These are phyloP conservation scores for Marchantia polymorpha DNA, from an alignment of 225 moss, liverwort and hornwort species.

Conservation along the genomic window DNA sequence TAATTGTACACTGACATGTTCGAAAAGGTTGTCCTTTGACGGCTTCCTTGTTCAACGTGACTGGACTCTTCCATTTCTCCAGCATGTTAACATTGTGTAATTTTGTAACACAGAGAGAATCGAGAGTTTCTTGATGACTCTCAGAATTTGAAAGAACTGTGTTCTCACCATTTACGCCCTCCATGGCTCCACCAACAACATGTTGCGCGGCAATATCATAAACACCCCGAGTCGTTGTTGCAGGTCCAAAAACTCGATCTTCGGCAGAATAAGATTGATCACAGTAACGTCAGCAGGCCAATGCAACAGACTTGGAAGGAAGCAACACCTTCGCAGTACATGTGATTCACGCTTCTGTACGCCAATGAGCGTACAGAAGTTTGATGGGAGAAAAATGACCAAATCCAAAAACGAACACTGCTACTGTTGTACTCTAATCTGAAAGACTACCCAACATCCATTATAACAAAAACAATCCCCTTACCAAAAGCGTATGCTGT, in stretches of 20 bases:
- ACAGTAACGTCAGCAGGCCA: not conserved
- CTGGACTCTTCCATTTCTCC: not conserved
- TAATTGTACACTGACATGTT: not conserved
- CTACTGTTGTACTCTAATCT: not conserved
- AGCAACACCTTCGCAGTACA: not conserved
- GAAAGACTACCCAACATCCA: not conserved
- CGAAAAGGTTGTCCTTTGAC: not conserved
- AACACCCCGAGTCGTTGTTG: slow-evolving; percentile 91
- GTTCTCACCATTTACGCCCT: slow-evolving; percentile 88
- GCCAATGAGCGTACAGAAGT: not conserved
- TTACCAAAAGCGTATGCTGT: slow-evolving; percentile 90
- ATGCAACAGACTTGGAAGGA: not conserved
- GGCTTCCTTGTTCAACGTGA: not conserved
- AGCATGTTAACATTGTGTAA: not conserved
- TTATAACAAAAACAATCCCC: not conserved
- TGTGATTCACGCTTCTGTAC: not conserved
- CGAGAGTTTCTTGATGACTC: not conserved
- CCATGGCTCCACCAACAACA: slow-evolving; percentile 95
- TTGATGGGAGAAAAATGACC: not conserved
- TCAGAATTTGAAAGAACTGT: not conserved
- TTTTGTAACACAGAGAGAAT: not conserved
- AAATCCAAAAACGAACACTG: not conserved
- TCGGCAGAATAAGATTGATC: slow-evolving; percentile 21
- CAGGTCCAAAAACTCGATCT: slow-evolving; percentile 98
- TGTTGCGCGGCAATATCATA: slow-evolving; percentile 94